These are phyloP conservation scores for Dendrocalamus sinicus DNA, from an alignment of 176 grass and related monocot species.

Conservation along the genomic window DNA sequence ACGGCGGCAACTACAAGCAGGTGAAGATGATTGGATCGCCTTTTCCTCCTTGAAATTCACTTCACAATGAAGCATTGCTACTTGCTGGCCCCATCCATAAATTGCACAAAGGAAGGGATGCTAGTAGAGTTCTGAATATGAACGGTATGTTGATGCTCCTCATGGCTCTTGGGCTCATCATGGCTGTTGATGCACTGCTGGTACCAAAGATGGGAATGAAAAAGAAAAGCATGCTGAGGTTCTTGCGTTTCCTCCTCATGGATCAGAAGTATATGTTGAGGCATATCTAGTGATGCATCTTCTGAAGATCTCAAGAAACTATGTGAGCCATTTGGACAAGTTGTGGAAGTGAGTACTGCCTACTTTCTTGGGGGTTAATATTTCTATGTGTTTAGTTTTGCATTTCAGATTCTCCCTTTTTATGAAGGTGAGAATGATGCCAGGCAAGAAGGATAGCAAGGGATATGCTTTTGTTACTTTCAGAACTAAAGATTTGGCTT, in stretches of 20 bases:
- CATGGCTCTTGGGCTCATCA: no score
- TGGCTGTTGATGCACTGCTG: not conserved
- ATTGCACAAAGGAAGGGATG: no score
- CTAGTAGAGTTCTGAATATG: no score
- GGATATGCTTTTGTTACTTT: no score
- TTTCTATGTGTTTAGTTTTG: slow-evolving; percentile 38
- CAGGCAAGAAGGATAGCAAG: slow-evolving; percentile 22
- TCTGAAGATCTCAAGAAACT: slow-evolving; percentile 76
- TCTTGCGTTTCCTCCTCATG: slow-evolving; percentile 90
- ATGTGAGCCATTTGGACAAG: slow-evolving; percentile 78
- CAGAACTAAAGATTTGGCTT: not conserved
- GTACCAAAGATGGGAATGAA: slow-evolving; percentile 37
- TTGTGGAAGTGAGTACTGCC: slow-evolving; percentile 73
- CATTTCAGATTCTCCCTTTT: slow-evolving; percentile 6
- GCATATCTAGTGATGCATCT: slow-evolving; percentile 60
- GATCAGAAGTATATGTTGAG: slow-evolving; percentile 82
- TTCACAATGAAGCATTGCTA: no score
- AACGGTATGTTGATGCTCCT: no score
- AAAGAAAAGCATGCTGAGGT: slow-evolving; percentile 62
- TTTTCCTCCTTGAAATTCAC: no score
- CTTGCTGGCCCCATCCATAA: no score
- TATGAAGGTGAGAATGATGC: slow-evolving; percentile 84
- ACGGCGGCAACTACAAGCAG: no score
- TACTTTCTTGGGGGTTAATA: slow-evolving; percentile 28
- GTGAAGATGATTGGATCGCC: no score